These are phyloP conservation scores for Lophium mytilinum DNA, from an alignment of 495 filamentous ascomycete genomes.

Conservation along the genomic window DNA sequence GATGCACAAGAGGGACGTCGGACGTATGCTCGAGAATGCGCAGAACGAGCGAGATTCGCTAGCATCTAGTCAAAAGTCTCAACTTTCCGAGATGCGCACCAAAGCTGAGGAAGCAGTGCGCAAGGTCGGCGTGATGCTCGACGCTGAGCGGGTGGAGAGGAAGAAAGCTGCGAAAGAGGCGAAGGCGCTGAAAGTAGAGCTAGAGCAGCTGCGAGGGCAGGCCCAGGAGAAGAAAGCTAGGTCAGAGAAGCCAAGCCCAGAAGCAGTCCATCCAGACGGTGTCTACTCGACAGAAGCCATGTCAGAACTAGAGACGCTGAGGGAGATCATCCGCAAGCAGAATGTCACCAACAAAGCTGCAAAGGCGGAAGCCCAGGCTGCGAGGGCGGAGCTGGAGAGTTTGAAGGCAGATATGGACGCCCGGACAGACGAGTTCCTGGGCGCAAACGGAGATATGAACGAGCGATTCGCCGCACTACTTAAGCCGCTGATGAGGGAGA, in stretches of 20 bases:
- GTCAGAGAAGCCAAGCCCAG: background rate
- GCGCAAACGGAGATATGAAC: conserved; percentile 19
- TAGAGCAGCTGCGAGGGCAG: conserved; percentile 7
- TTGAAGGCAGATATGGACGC: conserved; percentile 7
- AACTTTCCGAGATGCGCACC: background rate
- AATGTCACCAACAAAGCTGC: conserved; percentile 7
- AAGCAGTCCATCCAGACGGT: background rate
- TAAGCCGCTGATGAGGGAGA: conserved; percentile 8
- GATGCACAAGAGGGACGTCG: conserved; percentile 8
- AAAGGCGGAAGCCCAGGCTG: conserved; percentile 2
- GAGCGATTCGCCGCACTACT: conserved; percentile 13
- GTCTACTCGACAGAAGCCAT: background rate
- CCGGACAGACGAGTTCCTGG: conserved; percentile 7
- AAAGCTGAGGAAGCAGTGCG: conserved; percentile 10
- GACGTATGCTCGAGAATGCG: conserved; percentile 3
- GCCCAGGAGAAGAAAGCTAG: background rate
- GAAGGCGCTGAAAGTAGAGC: conserved; percentile 9
- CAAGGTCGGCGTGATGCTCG: conserved; percentile 3
- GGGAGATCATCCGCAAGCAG: conserved; percentile 12
- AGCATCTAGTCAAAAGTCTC: background rate
- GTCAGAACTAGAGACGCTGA: conserved; percentile 13
- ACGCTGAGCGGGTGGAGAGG: conserved; percentile 1
- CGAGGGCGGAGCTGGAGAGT: conserved; percentile 1
- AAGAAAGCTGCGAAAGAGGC: conserved; percentile 1
- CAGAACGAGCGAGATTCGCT: background rate